These are phyloP conservation scores for Pseudoscleropodium purum DNA, from an alignment of 225 moss, liverwort and hornwort species.

Conservation along the genomic window DNA sequence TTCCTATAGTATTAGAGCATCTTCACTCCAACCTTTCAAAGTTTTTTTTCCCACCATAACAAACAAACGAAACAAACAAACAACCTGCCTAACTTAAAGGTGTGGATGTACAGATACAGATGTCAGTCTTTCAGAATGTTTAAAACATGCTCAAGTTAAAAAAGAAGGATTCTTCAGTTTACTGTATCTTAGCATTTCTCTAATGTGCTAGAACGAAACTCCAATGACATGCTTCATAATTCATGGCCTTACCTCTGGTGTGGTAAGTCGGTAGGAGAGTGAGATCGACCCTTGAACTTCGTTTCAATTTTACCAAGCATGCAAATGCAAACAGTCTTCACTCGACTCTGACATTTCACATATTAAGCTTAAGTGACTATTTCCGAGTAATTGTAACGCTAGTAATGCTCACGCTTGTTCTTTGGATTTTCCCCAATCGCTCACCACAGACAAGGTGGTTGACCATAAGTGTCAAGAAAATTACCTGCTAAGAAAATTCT, in stretches of 20 bases:
- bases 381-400: background rate
- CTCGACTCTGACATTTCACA: background rate
- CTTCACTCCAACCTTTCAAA: background rate
- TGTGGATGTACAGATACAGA: background rate
- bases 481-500: background rate
- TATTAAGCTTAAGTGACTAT: background rate
- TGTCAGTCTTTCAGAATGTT: background rate
- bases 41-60: background rate
- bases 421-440: background rate
- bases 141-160: background rate
- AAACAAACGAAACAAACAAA: no score
- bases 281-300: background rate
- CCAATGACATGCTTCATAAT: background rate
- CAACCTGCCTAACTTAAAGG: no score
- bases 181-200: background rate
- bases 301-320: background rate
- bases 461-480: background rate
- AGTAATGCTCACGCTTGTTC: background rate
- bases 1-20: background rate
- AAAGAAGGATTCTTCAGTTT: background rate
- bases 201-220: background rate
- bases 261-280: background rate
- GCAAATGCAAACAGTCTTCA: background rate
- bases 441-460: background rate
- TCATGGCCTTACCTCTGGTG: background rate